A percentile compares a stretch with the other conserved stretches of the same genome.
These are phyloP conservation scores for Colletotrichum sp. DNA, from an alignment of 2,329 filamentous ascomycete genomes.

Conservation along the genomic window DNA sequence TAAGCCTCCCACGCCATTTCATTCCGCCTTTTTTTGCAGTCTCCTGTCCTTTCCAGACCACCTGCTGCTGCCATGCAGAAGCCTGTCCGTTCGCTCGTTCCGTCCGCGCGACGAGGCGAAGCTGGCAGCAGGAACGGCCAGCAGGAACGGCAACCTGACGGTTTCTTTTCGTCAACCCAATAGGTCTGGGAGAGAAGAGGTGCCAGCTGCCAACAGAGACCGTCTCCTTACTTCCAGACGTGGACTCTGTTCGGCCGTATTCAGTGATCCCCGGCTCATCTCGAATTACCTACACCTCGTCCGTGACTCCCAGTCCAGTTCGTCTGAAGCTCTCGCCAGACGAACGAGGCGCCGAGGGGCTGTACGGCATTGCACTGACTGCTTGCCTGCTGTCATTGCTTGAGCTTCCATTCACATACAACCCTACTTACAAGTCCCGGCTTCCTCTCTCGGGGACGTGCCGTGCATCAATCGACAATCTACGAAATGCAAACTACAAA, in stretches of 20 bases:
- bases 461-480: not conserved
- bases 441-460: slow-evolving; percentile 1
- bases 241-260: not conserved
- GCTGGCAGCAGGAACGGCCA: not conserved
- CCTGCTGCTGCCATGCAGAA: not conserved
- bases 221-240: not conserved
- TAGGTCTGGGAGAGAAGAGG: not conserved
- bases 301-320: not conserved
- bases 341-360: slow-evolving; percentile 18
- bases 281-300: not conserved
- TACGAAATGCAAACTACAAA: not conserved
- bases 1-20: slow-evolving; percentile 14
- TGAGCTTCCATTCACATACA: too few relatives aligned
- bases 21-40: not conserved
- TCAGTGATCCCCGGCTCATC: not conserved
- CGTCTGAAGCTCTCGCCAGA: not conserved
- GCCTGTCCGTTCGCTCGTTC: not conserved
- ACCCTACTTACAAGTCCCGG: not conserved
- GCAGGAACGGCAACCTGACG: not conserved
- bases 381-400: not conserved
- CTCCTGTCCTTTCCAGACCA: not conserved
- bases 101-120: not conserved
- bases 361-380: not conserved
- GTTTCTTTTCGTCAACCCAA: not conserved
- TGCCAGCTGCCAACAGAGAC: not conserved